Evolutionary conservation across 2,329 filamentous ascomycete species (phyloP).

Genomic region (Ophiostoma pallidulum): DNA sequence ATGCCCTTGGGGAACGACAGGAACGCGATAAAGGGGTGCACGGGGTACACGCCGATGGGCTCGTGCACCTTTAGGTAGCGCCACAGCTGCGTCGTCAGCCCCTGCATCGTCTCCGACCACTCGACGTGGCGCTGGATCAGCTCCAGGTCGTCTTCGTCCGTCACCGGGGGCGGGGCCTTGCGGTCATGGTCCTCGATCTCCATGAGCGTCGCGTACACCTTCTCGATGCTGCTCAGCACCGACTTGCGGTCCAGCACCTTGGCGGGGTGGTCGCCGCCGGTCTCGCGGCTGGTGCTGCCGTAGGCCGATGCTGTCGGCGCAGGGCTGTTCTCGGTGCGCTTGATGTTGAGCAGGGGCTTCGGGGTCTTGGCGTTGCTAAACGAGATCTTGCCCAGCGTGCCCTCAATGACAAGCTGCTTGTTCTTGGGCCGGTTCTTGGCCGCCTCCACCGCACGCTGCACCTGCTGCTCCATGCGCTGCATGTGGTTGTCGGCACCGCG

Average conservation of each 20-base stretch:
- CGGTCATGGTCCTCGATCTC: conserved; percentile 88
- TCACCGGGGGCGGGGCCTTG: conserved; percentile 55
- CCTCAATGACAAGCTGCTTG: conserved; percentile 91
- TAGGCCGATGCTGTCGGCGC: conserved; percentile 13
- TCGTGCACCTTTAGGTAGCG: conserved; percentile 83
- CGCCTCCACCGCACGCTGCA: conserved; percentile 91
- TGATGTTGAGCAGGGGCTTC: conserved; percentile 90
- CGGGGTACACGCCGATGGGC: conserved; percentile 66
- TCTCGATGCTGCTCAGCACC: conserved; percentile 77
- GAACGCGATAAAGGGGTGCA: conserved; percentile 93
- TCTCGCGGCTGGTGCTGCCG: neutral
- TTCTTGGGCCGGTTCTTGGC: conserved; percentile 98
- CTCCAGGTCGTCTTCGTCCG: conserved; percentile 55
- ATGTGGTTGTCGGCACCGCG: conserved; percentile 91
- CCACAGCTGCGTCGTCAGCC: conserved; percentile 78
- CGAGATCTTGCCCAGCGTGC: conserved; percentile 92
- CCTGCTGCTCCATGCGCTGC: conserved; percentile 98
- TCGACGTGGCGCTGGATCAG: conserved; percentile 66
- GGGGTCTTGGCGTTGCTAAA: conserved; percentile 99
- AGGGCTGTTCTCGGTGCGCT: conserved; percentile 54
- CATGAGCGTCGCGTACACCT: conserved; percentile 82
- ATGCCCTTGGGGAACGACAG: conserved; percentile 93
- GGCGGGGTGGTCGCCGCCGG: neutral
- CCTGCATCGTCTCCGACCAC: conserved; percentile 62
- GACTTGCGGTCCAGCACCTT: conserved; percentile 66